Evolutionary conservation across 495 filamentous ascomycete species (phyloP), one percentile per base, ranked within the genome.

Genomic region (Penicillium tannophilum): DNA sequence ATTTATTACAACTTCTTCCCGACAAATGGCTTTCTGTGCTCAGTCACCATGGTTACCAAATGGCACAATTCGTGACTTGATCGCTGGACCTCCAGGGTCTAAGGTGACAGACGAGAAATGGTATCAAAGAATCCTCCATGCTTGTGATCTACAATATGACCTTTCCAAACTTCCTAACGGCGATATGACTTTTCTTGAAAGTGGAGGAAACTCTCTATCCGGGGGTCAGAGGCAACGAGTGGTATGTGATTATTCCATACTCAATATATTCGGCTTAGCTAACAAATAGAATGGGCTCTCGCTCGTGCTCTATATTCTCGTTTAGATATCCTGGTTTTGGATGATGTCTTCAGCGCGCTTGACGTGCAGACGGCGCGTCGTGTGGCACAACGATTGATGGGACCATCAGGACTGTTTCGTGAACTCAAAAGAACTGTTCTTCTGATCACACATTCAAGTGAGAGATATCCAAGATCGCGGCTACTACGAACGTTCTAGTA

Each of bases 291-390:
- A 7, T n/a, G 66, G 67, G 56, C 67, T 45, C 59, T 70, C 43
- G 67, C 64, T 10, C 59, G 64, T 46, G 67, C 64, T 2, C 39
- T 70, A 1, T 71, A 68, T 33, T 62, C 68, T 1, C 51, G 51
- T 6, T 35, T 44, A 8, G 56, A 62, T 5, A 59, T 69, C 4
- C 6, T 78, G 4, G 35, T 80, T 36, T 62, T 80, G 0, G 77
- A 79, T 58, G 71, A 79, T 52, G 63, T 71, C 0, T 65, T 79
- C 19, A 75, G 73, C 43, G 76, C 65, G 0, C 62, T 79, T 6
- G 66, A 69, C 43, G 6, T 54, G 6, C 19, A 31, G 9, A 63
- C 45, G 0, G 33, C 55, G 8, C 26, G 20, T 1, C 20, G 16
- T 9, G 54, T 68, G 3, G 10, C 45, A 3, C 17, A 56, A 10